Percentiles rank a stretch among this genome's conserved stretches.
phyloP scores from a whole-genome alignment of 495 filamentous ascomycete species.

The Xanthoparmelia taractica region DNA sequence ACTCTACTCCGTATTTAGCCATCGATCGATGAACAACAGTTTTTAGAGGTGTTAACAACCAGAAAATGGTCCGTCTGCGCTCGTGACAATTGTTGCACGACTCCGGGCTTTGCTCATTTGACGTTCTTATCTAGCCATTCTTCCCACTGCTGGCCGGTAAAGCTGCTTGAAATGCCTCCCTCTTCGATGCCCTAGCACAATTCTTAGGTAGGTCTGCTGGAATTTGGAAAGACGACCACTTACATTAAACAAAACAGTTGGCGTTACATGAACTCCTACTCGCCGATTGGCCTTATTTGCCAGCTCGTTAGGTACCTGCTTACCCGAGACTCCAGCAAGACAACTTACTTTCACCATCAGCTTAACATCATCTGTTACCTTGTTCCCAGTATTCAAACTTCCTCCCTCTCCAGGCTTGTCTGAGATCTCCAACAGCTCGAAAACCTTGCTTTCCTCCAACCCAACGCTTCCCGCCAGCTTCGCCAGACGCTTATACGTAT shows the following conservation, averaged over 20 bases:
- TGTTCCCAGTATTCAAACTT: slow-evolving; percentile 66
- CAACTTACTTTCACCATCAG: slow-evolving; percentile 60
- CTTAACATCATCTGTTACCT: slow-evolving; percentile 75
- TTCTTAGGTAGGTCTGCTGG: slow-evolving; percentile 4
- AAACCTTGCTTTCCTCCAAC: slow-evolving; percentile 57
- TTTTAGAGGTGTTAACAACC: background rate
- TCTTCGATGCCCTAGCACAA: slow-evolving; percentile 60
- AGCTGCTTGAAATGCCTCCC: slow-evolving; percentile 66
- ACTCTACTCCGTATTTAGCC: slow-evolving; percentile 22
- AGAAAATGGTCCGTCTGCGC: background rate
- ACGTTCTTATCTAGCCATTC: slow-evolving; percentile 78
- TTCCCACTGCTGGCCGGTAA: slow-evolving; percentile 71
- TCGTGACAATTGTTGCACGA: background rate
- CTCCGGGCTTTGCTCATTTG: slow-evolving; percentile 8
- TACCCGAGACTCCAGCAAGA: background rate
- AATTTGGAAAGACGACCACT: slow-evolving; percentile 16
- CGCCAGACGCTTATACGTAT: slow-evolving; percentile 72
- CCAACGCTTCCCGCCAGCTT: slow-evolving; percentile 59
- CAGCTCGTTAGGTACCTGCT: background rate
- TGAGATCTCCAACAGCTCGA: slow-evolving; percentile 53
- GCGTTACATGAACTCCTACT: slow-evolving; percentile 78
- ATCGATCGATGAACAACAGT: slow-evolving; percentile 4
- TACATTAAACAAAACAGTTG: slow-evolving; percentile 79
- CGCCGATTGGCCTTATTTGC: slow-evolving; percentile 51
- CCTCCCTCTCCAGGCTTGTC: slow-evolving; percentile 56